phyloP scores from a whole-genome alignment of 73 alveolate genomes.

The Paramecium bursaria region DNA sequence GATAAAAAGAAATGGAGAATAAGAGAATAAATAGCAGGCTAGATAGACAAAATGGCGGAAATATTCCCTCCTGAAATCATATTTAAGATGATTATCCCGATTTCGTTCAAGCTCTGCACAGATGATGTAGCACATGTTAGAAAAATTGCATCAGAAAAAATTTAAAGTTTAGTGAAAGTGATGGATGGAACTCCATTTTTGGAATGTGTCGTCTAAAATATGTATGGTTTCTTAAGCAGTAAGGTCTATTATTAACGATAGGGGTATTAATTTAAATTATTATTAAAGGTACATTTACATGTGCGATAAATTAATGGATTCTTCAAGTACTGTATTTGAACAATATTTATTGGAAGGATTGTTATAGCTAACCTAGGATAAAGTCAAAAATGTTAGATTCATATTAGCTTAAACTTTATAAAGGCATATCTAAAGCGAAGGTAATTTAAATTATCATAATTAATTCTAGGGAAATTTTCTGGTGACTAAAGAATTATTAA shows the following conservation, averaged over 20 bases:
- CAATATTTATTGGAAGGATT: neutral
- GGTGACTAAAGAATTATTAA: no score
- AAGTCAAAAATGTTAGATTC: slow-evolving; percentile 7
- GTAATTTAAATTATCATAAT: no score
- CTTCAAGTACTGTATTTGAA: neutral
- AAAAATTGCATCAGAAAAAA: slow-evolving; percentile 67
- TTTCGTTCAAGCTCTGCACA: slow-evolving; percentile 73
- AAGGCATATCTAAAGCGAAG: neutral
- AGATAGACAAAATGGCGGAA: slow-evolving; percentile 71
- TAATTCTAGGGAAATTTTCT: no score
- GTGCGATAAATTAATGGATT: slow-evolving; percentile 28
- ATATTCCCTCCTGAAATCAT: slow-evolving; percentile 73
- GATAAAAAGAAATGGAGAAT: slow-evolving; percentile 78
- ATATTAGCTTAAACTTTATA: neutral
- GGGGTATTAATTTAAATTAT: neutral
- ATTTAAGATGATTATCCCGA: slow-evolving; percentile 71
- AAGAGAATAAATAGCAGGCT: slow-evolving; percentile 67
- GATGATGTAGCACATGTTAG: slow-evolving; percentile 81
- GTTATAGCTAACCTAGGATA: slow-evolving; percentile 19
- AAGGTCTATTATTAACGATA: slow-evolving; percentile 23
- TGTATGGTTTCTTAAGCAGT: slow-evolving; percentile 17
- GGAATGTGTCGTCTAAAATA: slow-evolving; percentile 32
- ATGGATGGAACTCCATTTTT: neutral
- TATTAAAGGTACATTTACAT: neutral
- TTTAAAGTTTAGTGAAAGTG: slow-evolving; percentile 16